Conservation (phyloP, 2,329 filamentous ascomycete species). For the Ophiostoma quercus region DNA sequence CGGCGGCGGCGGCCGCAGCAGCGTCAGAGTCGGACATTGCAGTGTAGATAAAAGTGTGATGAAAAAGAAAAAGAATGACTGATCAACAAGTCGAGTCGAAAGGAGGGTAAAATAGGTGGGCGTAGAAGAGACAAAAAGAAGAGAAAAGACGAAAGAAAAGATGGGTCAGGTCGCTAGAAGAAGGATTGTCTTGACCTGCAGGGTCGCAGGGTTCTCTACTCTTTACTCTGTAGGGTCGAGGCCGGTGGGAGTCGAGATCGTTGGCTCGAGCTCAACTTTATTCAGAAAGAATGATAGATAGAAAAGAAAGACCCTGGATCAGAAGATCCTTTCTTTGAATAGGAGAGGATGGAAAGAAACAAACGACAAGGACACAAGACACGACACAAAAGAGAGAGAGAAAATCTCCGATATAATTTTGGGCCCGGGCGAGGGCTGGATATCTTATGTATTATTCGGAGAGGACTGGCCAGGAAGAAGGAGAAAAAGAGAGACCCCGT, state of each 20-base stretch:
- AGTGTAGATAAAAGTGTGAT: not conserved
- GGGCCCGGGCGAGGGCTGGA: not conserved
- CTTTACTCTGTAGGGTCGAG: not conserved
- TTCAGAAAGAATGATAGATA: not conserved
- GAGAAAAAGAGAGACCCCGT: not conserved
- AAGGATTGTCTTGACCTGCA: not conserved
- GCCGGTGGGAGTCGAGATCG: not conserved
- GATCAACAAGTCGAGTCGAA: not conserved
- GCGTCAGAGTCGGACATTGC: slow-evolving; percentile 16
- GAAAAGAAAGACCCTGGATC: not conserved
- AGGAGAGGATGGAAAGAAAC: not conserved
- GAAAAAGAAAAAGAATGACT: no score
- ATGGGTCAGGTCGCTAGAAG: no score
- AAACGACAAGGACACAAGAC: not conserved
- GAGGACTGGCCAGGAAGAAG: not conserved
- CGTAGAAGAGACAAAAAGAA: not conserved
- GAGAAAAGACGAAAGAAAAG: no score
- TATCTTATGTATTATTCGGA: slow-evolving; percentile 1
- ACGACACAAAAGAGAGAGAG: not conserved
- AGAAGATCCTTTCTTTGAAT: not conserved
- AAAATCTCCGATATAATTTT: not conserved
- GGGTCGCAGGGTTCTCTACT: not conserved
- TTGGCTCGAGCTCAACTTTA: not conserved
- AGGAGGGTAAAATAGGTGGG: not conserved
- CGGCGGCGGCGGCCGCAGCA: slow-evolving; percentile 28